Conservation (phyloP, 2,329 filamentous ascomycete genomes). For the Alternaria longipes region DNA sequence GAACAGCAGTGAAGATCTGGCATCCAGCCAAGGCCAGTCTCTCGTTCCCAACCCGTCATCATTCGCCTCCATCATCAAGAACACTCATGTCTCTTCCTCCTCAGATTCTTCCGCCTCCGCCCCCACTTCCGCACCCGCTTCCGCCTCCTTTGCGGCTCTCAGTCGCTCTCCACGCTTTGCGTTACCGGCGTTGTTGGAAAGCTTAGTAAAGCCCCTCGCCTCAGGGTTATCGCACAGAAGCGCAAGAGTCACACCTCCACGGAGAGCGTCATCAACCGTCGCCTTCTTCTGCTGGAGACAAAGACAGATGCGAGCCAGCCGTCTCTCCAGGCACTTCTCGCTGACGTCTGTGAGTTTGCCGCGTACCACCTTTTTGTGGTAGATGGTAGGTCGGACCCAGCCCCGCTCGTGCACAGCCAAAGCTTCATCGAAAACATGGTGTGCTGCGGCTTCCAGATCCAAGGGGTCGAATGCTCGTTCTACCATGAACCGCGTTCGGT, state of each 20-base stretch:
- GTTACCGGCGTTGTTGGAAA: slow-evolving; percentile 38
- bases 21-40: background rate
- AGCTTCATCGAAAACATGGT: slow-evolving; percentile 41
- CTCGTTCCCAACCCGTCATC: background rate
- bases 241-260: slow-evolving; percentile 35
- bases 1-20: background rate
- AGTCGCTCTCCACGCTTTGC: slow-evolving; percentile 25
- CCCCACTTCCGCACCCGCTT: background rate
- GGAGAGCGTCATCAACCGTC: slow-evolving; percentile 36
- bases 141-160: slow-evolving; percentile 12
- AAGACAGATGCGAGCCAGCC: slow-evolving; percentile 34
- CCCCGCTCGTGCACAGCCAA: slow-evolving; percentile 39
- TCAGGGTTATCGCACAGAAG: slow-evolving; percentile 39
- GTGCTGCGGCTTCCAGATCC: slow-evolving; percentile 43
- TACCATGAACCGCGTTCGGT: slow-evolving; percentile 30
- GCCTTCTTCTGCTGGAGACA: slow-evolving; percentile 36
- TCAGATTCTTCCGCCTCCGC: background rate
- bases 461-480: slow-evolving; percentile 9
- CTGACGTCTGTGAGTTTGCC: slow-evolving; percentile 32
- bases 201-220: slow-evolving; percentile 31
- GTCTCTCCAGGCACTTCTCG: slow-evolving; percentile 27
- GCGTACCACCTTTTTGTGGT: slow-evolving; percentile 37
- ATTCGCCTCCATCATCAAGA: background rate
- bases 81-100: background rate
- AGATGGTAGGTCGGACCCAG: slow-evolving; percentile 28